Base-by-base conservation (phyloP, 257 asterid genomes). In the Jacaranda copaia region DNA sequence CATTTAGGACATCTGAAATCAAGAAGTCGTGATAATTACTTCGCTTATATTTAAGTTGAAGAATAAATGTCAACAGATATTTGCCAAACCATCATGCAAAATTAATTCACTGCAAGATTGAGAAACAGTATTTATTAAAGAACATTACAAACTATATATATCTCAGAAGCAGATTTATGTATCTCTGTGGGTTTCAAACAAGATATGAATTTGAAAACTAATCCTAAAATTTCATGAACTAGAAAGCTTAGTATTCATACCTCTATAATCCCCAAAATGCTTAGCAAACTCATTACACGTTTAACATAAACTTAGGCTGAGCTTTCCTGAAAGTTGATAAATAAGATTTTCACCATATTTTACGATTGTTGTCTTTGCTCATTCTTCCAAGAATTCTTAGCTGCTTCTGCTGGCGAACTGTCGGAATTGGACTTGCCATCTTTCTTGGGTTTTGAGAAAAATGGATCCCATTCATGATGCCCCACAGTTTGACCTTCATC, bases 381-480 rank as follows among this genome's bases (percentile, higher is more conserved):
- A 40, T 79, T 85, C 83, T 84, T 85, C 87, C 87, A 83, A 36
- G 93, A 87, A 82, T 84, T 89, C 66, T 88, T 85, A 35, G 90
- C 96, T 7, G 88, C 89, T 68, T 82, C 89, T 14, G 82, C 87
- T 16, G 92, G 74, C 49, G 88, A 84, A 46, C 81, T 81, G 62
- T 68, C 77, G 55, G 88, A 51, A 67, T 81, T 80, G 32, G 80
- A 77, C 35, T 74, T 53, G 10, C 85, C 86, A 36, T 82, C 82
- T 3, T 69, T 78, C 20, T 85, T 89, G 5, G 84, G 87, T 80
- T 85, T 84, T 2, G 89, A 84, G 72, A 93, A 93, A 79, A 78
- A 92, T 46, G 96, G 91, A 85, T 93, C 98, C 96, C 97, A 93
- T 81, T 87, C 96, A 64, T 91, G 97, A 75, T 91, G 88, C 57